Base-by-base conservation (phyloP, 495 filamentous ascomycete genomes). In the Bacidia rubella region DNA sequence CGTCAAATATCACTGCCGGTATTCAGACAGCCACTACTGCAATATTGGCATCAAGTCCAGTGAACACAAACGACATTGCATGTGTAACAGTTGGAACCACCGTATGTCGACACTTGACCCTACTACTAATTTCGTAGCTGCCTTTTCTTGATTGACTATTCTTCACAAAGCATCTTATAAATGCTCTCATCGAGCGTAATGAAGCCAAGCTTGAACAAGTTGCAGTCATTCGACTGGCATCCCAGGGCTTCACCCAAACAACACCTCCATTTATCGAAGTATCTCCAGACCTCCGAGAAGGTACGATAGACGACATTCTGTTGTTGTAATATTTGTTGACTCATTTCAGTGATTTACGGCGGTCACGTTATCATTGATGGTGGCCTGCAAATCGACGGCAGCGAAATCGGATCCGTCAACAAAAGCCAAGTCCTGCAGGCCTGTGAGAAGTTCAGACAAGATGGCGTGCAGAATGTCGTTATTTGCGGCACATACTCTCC, bases 301-400 rank as follows among this genome's bases (percentile, higher is more conserved):
- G 47, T 21, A 11, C 19, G 32, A 9, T 39, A 39, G 9, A n/a
- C n/a, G n/a, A n/a, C n/a, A n/a, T n/a, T n/a, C n/a, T 39, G 32
- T 10, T n/a, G 32, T 39, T 39, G 32, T 10, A 39, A 39, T n/a
- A 39, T 39, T n/a, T n/a, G 32, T n/a, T 39, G 32, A 39, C n/a
- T n/a, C 9, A n/a, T 39, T 17, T 17, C 35, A 50, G 47, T 50
- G 47, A 50, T 50, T 29, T 50, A 50, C 35, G 47, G 47, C 32
- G 47, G 47, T 9, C 47, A 50, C 32, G 2, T 29, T 11, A 29
- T 50, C 9, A 21, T 50, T 39, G 47, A 50, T 21, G 47, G 47
- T 9, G 47, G 47, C 25, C 27, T 50, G 10, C 47, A 50, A 21
- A 50, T 50, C 12, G 47, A 50, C 20, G 47, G 47, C 11, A n/a